These are phyloP conservation scores for Triticum monococcum DNA, from an alignment of 176 grass and related monocot species.

Conservation along the genomic window DNA sequence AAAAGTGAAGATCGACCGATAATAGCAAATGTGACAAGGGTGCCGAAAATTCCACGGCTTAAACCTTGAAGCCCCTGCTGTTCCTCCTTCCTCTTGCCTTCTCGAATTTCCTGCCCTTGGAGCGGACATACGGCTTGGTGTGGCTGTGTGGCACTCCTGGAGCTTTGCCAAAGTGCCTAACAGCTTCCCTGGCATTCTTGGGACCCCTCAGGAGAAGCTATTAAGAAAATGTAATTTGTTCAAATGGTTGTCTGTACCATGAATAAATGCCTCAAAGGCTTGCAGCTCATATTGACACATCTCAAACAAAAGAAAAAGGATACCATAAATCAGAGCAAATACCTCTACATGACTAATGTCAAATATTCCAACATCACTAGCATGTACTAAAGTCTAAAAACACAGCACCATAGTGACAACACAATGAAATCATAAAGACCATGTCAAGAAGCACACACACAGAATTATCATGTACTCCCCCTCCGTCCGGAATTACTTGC, in stretches of 20 bases:
- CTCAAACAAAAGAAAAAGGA: neutral
- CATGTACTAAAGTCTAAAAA: neutral
- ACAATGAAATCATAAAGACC: neutral
- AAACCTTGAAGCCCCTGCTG: slow-evolving; percentile 77
- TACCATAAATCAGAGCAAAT: neutral
- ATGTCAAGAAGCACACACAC: neutral
- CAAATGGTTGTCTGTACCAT: neutral
- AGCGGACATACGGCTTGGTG: slow-evolving; percentile 79
- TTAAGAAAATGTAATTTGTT: neutral
- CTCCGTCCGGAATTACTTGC: no score
- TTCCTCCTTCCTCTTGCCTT: slow-evolving; percentile 73
- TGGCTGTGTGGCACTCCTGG: slow-evolving; percentile 78
- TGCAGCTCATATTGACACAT: neutral
- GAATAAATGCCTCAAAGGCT: neutral
- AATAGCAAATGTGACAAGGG: neutral
- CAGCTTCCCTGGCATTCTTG: slow-evolving; percentile 81
- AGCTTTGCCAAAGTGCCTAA: slow-evolving; percentile 68
- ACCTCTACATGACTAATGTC: neutral
- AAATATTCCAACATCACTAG: neutral
- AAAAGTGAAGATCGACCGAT: neutral
- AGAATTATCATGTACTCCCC: neutral
- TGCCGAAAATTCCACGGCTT: neutral
- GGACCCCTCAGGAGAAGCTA: slow-evolving; percentile 72
- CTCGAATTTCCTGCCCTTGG: slow-evolving; percentile 87
- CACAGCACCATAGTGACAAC: neutral